Evolutionary conservation across 768 basidiomycete species (phyloP).

Genomic region (Mrakia frigida): DNA sequence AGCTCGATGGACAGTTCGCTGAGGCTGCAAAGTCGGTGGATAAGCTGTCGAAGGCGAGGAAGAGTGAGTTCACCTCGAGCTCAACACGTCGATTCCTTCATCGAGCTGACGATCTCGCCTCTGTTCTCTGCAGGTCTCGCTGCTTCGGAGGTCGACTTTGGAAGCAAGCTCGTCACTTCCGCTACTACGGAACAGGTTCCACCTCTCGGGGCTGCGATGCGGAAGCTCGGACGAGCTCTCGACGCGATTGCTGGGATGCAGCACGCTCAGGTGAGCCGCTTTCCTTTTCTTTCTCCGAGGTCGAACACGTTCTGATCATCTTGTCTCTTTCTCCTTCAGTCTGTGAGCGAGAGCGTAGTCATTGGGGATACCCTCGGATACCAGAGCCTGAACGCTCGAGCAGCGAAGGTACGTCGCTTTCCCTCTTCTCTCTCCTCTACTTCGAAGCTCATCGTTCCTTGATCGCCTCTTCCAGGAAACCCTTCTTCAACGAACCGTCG

Average conservation of each 20-base stretch:
- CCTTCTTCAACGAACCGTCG: slow-evolving; percentile 76
- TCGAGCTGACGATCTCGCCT: neutral
- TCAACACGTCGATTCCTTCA: neutral
- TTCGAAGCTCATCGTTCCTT: neutral
- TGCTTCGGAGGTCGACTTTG: slow-evolving; percentile 74
- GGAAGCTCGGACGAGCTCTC: slow-evolving; percentile 79
- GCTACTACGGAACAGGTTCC: slow-evolving; percentile 84
- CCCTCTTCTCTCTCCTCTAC: neutral
- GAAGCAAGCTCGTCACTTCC: slow-evolving; percentile 83
- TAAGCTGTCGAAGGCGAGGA: slow-evolving; percentile 69
- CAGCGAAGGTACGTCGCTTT: slow-evolving; percentile 61
- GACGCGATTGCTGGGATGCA: slow-evolving; percentile 84
- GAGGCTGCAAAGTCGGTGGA: slow-evolving; percentile 88
- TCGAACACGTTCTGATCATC: neutral
- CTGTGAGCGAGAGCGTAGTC: slow-evolving; percentile 89
- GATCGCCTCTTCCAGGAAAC: slow-evolving; percentile 49
- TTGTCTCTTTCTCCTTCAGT: slow-evolving; percentile 41
- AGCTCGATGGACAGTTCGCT: slow-evolving; percentile 84
- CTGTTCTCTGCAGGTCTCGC: slow-evolving; percentile 58
- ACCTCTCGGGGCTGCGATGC: slow-evolving; percentile 72
- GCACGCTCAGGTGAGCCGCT: slow-evolving; percentile 59
- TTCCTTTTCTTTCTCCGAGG: neutral
- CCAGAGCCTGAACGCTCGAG: slow-evolving; percentile 92
- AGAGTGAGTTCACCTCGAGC: slow-evolving; percentile 54
- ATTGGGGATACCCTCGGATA: slow-evolving; percentile 94